Evolutionary conservation across 1,284 basidiomycete species (phyloP).

Genomic region (Mycena sp.): DNA sequence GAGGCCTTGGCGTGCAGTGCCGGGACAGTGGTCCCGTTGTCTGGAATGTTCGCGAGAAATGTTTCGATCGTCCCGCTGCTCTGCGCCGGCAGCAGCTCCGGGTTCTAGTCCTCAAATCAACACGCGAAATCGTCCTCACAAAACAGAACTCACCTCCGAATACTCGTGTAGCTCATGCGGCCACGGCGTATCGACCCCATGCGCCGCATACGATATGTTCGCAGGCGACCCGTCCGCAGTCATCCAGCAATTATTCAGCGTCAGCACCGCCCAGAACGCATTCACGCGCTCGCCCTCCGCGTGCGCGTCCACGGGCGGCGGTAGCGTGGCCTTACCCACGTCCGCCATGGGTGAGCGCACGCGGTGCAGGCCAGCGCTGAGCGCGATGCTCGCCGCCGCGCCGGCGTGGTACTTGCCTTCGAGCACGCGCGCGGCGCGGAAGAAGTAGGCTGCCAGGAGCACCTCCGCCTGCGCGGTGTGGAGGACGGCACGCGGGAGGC

Average conservation of each 20-base stretch:
- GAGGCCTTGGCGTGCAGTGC: conserved; percentile 37
- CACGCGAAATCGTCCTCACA: neutral
- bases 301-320: conserved; percentile 35
- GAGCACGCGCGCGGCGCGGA: conserved; percentile 47
- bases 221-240: conserved; percentile 32
- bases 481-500: conserved; percentile 43
- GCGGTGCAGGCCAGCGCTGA: conserved; percentile 47
- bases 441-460: conserved; percentile 58
- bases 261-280: conserved; percentile 53
- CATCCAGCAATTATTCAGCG: conserved; percentile 47
- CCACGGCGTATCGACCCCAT: conserved; percentile 30
- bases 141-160: conserved; percentile 2
- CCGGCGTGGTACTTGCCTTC: conserved; percentile 52
- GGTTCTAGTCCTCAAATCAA: neutral
- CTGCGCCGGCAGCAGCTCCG: neutral
- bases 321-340: conserved; percentile 18
- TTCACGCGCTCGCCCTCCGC: conserved; percentile 55
- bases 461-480: conserved; percentile 24
- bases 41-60: conserved; percentile 31
- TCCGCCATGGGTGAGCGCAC: conserved; percentile 38
- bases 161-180: conserved; percentile 31
- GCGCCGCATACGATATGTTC: conserved; percentile 25
- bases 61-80: conserved; percentile 32
- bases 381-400: conserved; percentile 46
- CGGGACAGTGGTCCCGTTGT: conserved; percentile 29